Percentiles rank a stretch among this genome's conserved stretches.
Conservation (phyloP, 163 green algal species). For the Trebouxia gelatinosa region DNA sequence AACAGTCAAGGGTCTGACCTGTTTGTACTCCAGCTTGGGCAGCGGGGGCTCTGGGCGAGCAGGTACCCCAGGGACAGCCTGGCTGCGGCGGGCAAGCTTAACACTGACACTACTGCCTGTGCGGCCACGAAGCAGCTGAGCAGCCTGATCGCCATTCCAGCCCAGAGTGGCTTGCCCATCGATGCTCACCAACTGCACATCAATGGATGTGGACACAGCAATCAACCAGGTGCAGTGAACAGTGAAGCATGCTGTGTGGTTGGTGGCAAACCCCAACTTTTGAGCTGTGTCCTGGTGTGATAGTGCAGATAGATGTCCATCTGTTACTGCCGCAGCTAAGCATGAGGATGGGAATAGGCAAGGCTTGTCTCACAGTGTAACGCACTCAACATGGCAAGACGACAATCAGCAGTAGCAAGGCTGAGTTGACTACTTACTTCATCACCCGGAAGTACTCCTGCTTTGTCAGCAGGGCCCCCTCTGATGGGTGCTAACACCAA, state of each 20-base stretch:
- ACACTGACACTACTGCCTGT: slow-evolving; percentile 35
- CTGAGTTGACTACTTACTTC: slow-evolving; percentile 50
- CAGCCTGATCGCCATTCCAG: slow-evolving; percentile 74
- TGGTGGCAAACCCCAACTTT: too few species aligned
- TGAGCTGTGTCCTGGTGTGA: not conserved
- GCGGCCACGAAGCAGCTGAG: slow-evolving; percentile 65
- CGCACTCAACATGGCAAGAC: not conserved
- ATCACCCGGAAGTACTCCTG: slow-evolving; percentile 82
- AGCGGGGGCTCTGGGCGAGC: slow-evolving; percentile 53
- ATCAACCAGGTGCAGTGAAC: too few species aligned
- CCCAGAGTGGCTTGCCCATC: slow-evolving; percentile 50
- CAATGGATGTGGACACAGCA: too few species aligned
- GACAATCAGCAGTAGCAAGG: not conserved
- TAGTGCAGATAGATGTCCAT: too few species aligned
- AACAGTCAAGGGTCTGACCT: too few species aligned
- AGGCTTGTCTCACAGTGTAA: too few species aligned
- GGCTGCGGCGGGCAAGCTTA: slow-evolving; percentile 45
- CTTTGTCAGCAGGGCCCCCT: slow-evolving; percentile 77
- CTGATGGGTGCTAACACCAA: slow-evolving; percentile 84
- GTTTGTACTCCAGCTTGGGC: slow-evolving; percentile 37
- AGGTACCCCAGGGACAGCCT: slow-evolving; percentile 67
- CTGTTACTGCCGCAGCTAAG: too few species aligned
- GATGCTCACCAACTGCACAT: slow-evolving; percentile 56
- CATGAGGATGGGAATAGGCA: too few species aligned
- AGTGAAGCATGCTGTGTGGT: too few species aligned